Conservation (phyloP, 345 rosid species). For the Lepidium didymum region DNA sequence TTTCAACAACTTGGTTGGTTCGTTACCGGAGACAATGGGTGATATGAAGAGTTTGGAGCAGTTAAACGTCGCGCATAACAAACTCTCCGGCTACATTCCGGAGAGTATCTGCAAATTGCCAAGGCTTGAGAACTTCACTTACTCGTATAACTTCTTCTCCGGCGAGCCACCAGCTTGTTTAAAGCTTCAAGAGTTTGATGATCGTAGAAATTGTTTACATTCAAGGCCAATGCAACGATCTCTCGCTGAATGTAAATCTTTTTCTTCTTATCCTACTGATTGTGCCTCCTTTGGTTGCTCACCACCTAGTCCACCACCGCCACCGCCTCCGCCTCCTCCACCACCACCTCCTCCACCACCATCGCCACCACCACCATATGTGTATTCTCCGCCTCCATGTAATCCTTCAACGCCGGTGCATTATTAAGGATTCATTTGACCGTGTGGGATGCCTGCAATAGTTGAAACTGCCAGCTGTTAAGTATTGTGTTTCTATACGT, state of each 20-base stretch:
- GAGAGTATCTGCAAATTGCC: constrained; percentile 58
- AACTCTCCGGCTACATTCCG: constrained; percentile 56
- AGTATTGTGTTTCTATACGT: constrained; percentile 5
- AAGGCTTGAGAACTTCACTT: constrained; percentile 68
- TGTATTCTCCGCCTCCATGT: constrained; percentile 8
- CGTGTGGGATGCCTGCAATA: neutral
- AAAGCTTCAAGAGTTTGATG: constrained; percentile 44
- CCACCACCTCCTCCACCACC: constrained; percentile 6
- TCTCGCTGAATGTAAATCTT: constrained; percentile 42
- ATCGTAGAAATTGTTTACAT: constrained; percentile 58
- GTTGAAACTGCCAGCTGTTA: constrained; percentile 13
- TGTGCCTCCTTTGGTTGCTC: constrained; percentile 55
- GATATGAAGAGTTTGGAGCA: constrained; percentile 70
- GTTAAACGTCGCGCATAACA: constrained; percentile 62
- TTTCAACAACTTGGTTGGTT: constrained; percentile 57
- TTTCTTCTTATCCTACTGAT: constrained; percentile 45
- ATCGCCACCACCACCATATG: neutral
- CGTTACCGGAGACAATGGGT: constrained; percentile 57
- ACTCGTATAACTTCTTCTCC: constrained; percentile 54
- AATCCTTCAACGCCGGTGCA: constrained; percentile 1
- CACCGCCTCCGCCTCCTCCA: constrained; percentile 14
- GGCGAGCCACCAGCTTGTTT: constrained; percentile 55
- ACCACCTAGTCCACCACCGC: constrained; percentile 26
- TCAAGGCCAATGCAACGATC: constrained; percentile 59
- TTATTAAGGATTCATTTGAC: constrained; percentile 6